phyloP scores from a whole-genome alignment of 345 rosid species.

The Sonneratia alba region DNA sequence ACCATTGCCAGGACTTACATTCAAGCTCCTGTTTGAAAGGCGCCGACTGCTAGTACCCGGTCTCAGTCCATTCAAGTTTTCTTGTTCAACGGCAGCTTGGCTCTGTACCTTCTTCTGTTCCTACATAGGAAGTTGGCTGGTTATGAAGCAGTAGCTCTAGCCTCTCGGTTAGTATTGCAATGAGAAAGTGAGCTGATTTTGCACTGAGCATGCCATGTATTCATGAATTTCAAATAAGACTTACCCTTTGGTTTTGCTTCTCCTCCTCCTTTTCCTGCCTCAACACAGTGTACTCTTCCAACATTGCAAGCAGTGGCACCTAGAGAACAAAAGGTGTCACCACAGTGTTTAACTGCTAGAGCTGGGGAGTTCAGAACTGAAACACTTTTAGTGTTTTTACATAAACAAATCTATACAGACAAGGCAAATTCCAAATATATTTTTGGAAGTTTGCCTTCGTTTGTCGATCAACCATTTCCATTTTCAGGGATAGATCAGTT shows the following conservation, averaged over 20 bases:
- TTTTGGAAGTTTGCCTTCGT: too few species aligned
- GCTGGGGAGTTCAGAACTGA: not conserved
- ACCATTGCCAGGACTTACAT: slow-evolving; percentile 41
- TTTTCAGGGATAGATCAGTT: too few species aligned
- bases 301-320: slow-evolving; percentile 79
- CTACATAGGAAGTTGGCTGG: slow-evolving; percentile 19
- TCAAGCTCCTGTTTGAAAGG: slow-evolving; percentile 44
- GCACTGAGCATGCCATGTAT: not conserved
- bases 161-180: not conserved
- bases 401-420: too few species aligned
- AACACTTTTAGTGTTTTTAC: too few species aligned
- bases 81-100: slow-evolving; percentile 42
- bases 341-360: not conserved
- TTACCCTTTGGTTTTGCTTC: slow-evolving; percentile 68
- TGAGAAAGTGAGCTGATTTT: not conserved
- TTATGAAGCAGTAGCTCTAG: not conserved
- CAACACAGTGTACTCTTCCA: slow-evolving; percentile 57
- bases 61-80: slow-evolving; percentile 34
- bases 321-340: slow-evolving; percentile 16
- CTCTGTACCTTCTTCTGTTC: slow-evolving; percentile 60
- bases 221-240: slow-evolving; percentile 11
- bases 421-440: too few species aligned
- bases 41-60: slow-evolving; percentile 56
- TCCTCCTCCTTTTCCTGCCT: slow-evolving; percentile 73
- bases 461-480: too few species aligned